Percentiles rank a stretch among this genome's conserved stretches.
These are phyloP conservation scores for Whalleya microplaca DNA, from an alignment of 2,329 filamentous ascomycete genomes.

Conservation along the genomic window DNA sequence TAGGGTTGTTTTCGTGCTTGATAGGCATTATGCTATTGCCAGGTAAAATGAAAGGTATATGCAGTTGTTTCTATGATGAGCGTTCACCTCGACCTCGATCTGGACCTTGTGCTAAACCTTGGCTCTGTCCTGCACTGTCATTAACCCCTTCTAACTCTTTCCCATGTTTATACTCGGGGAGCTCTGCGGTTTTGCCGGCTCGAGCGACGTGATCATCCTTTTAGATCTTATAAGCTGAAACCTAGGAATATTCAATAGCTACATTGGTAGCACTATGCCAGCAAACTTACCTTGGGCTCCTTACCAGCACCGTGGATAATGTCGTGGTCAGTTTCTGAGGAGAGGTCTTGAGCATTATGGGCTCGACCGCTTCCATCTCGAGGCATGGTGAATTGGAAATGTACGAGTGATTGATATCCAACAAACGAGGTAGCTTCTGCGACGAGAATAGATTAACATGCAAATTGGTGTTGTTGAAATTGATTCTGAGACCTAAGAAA, in stretches of 20 bases:
- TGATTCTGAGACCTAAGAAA: too few relatives aligned
- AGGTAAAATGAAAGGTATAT: too few relatives aligned
- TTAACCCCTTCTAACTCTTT: slow-evolving; percentile 42
- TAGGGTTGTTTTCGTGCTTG: too few relatives aligned
- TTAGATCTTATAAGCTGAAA: not conserved
- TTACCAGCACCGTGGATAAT: slow-evolving; percentile 50
- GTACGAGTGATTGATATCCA: not conserved
- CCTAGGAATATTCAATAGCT: too few relatives aligned
- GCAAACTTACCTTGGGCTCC: slow-evolving; percentile 39
- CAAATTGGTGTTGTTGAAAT: too few relatives aligned
- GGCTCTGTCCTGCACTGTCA: slow-evolving; percentile 50
- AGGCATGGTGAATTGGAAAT: slow-evolving; percentile 44
- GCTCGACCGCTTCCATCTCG: slow-evolving; percentile 52
- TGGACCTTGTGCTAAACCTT: slow-evolving; percentile 45
- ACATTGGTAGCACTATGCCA: not conserved
- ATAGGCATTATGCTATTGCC: too few relatives aligned
- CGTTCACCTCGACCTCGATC: slow-evolving; percentile 46
- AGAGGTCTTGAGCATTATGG: slow-evolving; percentile 45
- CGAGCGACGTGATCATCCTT: slow-evolving; percentile 44
- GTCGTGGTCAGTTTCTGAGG: slow-evolving; percentile 43
- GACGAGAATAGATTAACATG: too few relatives aligned
- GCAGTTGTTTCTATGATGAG: too few relatives aligned
- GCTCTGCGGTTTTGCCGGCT: slow-evolving; percentile 53
- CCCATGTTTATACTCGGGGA: slow-evolving; percentile 53
- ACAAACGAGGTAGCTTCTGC: too few relatives aligned